Evolutionary conservation across 2,329 filamentous ascomycete species (phyloP), one percentile per base, ranked within the genome.

Genomic region (Niveomyces coronatus): DNA sequence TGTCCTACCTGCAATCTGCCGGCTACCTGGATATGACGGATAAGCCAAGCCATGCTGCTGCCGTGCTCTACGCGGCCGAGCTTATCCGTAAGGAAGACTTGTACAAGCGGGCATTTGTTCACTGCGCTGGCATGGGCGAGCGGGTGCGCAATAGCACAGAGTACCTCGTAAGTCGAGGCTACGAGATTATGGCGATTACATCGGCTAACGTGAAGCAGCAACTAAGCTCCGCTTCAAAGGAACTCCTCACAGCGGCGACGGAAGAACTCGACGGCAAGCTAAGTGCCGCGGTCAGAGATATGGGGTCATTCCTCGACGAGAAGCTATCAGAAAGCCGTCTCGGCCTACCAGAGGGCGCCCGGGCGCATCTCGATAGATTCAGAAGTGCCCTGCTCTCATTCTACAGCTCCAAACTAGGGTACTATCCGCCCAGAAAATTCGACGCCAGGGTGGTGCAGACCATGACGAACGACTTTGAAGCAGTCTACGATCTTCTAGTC

Each of bases 111-210:
- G 78, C 84, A 0, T 86, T 88, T 56, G 70, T 74, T 11, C 85
- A 91, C 51, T 86, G 83, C 51, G 79, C 82, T 24, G 85, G 84
- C 30, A 87, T 89, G 83, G 73, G 71, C 43, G 74, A 82, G 15
- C 63, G 64, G 18, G 44, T 88, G 5, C 62, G 66, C 28, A 50
- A 59, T 5, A 73, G 70, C 46, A 54, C 68, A 1, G 82, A 83
- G 44, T 83, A 77, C 44, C 62, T 70, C 54, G 78, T 80, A 61
- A 48, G 71, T 24, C 3, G 19, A 6, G 8, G 59, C 36, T 36
- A 18, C 18, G 13, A 17, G 10, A 5, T 20, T 11, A 18, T 7
- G 8, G 20, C 13, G 11, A 10, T 15, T 9, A 5, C 5, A 6
- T 8, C 9, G 20, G 34, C 40, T 29, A 36, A 31, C 29, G 39